These are phyloP conservation scores for Scorias spongiosa DNA, from an alignment of 2,329 filamentous ascomycete species.

Conservation along the genomic window DNA sequence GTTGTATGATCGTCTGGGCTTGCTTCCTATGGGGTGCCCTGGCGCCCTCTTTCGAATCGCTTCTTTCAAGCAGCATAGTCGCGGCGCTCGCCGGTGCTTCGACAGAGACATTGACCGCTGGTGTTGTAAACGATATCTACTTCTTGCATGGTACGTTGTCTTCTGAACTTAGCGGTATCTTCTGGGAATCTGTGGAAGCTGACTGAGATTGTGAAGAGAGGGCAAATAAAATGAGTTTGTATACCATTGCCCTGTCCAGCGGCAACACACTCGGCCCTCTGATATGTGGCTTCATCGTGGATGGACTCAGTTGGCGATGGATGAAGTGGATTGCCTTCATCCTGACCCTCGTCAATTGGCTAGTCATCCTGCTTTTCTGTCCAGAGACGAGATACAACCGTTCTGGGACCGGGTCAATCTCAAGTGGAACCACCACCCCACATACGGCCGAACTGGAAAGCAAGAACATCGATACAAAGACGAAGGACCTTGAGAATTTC, in stretches of 20 bases:
- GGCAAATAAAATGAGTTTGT: constrained; percentile 23
- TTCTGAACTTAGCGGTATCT: no score
- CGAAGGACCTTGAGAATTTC: constrained; percentile 3
- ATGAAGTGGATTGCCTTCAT: constrained; percentile 26
- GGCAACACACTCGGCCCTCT: constrained; percentile 26
- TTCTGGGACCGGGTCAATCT: constrained; percentile 2
- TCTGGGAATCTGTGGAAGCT: constrained; percentile 3
- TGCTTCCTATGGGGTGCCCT: constrained; percentile 33
- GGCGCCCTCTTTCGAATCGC: constrained; percentile 25
- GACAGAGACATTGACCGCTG: constrained; percentile 30
- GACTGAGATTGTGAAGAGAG: constrained; percentile 21
- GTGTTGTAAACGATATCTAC: constrained; percentile 22
- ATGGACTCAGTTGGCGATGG: constrained; percentile 25
- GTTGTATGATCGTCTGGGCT: constrained; percentile 28
- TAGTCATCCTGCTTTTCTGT: constrained; percentile 22
- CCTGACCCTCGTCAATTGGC: constrained; percentile 18
- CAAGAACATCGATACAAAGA: background rate
- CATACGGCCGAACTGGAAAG: background rate
- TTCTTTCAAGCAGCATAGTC: constrained; percentile 32
- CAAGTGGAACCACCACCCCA: background rate
- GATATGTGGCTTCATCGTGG: constrained; percentile 26
- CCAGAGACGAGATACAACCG: constrained; percentile 25
- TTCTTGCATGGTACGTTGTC: constrained; percentile 8
- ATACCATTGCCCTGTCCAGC: constrained; percentile 26
- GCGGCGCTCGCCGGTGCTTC: constrained; percentile 30